Evolutionary conservation across 2,329 filamentous ascomycete species (phyloP).

Genomic region (Clonostachys sp.): DNA sequence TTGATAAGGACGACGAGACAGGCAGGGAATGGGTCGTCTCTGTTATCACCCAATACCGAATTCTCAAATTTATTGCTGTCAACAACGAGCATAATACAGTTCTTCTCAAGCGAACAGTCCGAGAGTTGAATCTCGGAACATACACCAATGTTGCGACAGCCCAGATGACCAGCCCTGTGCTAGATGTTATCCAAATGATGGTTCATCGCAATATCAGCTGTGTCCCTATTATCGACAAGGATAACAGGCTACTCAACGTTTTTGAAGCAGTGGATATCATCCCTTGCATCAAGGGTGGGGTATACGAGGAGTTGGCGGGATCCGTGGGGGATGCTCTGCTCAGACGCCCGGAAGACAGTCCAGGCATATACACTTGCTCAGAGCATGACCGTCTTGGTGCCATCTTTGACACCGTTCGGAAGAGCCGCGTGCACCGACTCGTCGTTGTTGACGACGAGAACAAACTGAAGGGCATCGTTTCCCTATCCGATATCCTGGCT

Average conservation of each 20-base stretch:
- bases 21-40: constrained; percentile 89
- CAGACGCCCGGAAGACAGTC: constrained; percentile 84
- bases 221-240: constrained; percentile 83
- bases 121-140: constrained; percentile 79
- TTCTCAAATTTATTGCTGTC: constrained; percentile 97
- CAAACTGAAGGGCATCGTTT: constrained; percentile 82
- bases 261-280: constrained; percentile 99
- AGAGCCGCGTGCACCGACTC: constrained; percentile 88
- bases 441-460: constrained; percentile 90
- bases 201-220: constrained; percentile 92
- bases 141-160: constrained; percentile 79
- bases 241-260: constrained; percentile 79
- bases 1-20: constrained; percentile 93
- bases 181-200: constrained; percentile 91
- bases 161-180: constrained; percentile 83
- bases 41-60: constrained; percentile 96
- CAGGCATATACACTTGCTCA: constrained; percentile 94
- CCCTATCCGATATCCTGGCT: constrained; percentile 91
- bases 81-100: constrained; percentile 84
- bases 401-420: constrained; percentile 94
- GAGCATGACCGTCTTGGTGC: constrained; percentile 88
- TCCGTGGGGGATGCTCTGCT: constrained; percentile 85
- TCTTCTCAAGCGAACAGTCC: constrained; percentile 79
- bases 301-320: constrained; percentile 84
- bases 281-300: constrained; percentile 86